Evolutionary conservation across 441 rosid genomes (phyloP), one percentile per base, ranked within the genome.

Genomic region (Brassica hybrid): DNA sequence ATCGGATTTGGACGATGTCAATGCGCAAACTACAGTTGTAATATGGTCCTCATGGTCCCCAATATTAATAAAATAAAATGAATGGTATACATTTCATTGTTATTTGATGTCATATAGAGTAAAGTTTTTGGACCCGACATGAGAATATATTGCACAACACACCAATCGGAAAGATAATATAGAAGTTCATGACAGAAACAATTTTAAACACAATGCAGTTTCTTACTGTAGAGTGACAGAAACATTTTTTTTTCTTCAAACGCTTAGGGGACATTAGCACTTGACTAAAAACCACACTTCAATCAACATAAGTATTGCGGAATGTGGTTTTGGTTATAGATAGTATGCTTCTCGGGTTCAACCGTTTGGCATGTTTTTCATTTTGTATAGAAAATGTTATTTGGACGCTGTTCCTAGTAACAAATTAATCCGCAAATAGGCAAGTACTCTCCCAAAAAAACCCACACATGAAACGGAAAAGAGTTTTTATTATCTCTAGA

Each of bases 1-100:
- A n/a, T 52, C 7, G 38, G 41, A 73, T 54, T 19, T 63, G 69
- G 23, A 63, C 34, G 4, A 18, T 50, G 63, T 63, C 73, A 69
- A 57, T 36, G 21, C 14, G 56, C 9, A 38, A 65, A 65, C 50
- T 34, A 70, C 74, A 70, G 74, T 70, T 70, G 74, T 70, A 58
- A n/a, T 36, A 36, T 70, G 74, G 56, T 36, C 65, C 65, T 70
- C 52, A 57, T 8, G 74, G 74, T 36, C 74, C 73, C 65, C 13
- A 34, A 36, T 36, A 17, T 12, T 43, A 12, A 1, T 12, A 43
- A 43, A 12, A 10, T 10, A 0, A 50, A 27, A 5, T 50, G 17
- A 27, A 67, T 7, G 3, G 16, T n/a, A 13, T 23, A 67, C 17
- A n/a, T 10, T 25, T 50, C 59, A 5, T 5, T 50, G 18, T 25